Evolutionary conservation across 1,284 basidiomycete genomes (phyloP).

Genomic region (Pseudozyma sp.): DNA sequence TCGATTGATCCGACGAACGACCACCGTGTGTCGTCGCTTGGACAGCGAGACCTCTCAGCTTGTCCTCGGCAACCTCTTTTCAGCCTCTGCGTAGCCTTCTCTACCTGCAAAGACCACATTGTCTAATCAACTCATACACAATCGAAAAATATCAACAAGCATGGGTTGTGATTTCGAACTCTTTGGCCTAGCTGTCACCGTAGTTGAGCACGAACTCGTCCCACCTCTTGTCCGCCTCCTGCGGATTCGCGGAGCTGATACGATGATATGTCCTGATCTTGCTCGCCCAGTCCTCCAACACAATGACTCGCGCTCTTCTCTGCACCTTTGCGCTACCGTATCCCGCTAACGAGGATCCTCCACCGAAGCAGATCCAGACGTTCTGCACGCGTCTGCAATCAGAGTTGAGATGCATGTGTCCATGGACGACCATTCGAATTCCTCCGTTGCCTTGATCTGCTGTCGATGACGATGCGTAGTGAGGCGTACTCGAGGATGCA

Average conservation of each 20-base stretch:
- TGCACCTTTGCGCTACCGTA: slow-evolving; percentile 45
- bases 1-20: slow-evolving; percentile 13
- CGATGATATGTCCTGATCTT: slow-evolving; percentile 88
- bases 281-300: slow-evolving; percentile 79
- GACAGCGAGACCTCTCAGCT: slow-evolving; percentile 18
- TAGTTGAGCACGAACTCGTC: slow-evolving; percentile 38
- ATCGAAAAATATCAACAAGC: background rate
- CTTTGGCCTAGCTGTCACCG: background rate
- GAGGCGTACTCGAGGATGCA: background rate
- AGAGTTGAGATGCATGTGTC: slow-evolving; percentile 71
- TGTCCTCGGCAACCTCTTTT: slow-evolving; percentile 22
- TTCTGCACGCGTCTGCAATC: slow-evolving; percentile 85
- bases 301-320: slow-evolving; percentile 48
- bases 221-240: slow-evolving; percentile 5
- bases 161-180: background rate
- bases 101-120: background rate
- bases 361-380: slow-evolving; percentile 94
- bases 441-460: slow-evolving; percentile 16
- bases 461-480: background rate
- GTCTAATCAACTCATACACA: background rate
- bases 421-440: slow-evolving; percentile 51
- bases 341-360: slow-evolving; percentile 73
- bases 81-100: background rate
- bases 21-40: slow-evolving; percentile 17
- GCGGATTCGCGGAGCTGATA: slow-evolving; percentile 71